Evolutionary conservation across 23 red algal species (phyloP).

Genomic region (Gracilariopsis chorda): DNA sequence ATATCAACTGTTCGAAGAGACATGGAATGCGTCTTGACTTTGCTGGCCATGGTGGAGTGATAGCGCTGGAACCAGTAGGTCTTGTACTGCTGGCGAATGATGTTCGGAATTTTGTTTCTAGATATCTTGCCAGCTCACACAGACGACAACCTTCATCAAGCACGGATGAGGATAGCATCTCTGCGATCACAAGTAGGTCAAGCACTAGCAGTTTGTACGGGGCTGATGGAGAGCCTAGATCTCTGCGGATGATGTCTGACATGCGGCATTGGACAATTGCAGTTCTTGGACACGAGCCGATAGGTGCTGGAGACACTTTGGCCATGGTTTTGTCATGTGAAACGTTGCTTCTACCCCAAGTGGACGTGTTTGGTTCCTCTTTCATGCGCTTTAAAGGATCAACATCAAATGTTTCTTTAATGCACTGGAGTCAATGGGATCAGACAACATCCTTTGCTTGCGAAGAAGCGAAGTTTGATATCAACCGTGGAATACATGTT

Average conservation of each 20-base stretch:
- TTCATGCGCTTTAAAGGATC: slow-evolving; percentile 3
- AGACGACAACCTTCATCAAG: slow-evolving; percentile 1
- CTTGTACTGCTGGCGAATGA: slow-evolving; percentile 41
- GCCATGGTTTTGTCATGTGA: slow-evolving; percentile 45
- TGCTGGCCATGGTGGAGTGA: slow-evolving; percentile 45
- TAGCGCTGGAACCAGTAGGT: slow-evolving; percentile 60
- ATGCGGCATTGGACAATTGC: slow-evolving; percentile 57
- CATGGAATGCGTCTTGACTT: slow-evolving; percentile 56
- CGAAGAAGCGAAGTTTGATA: slow-evolving; percentile 51
- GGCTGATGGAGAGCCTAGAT: slow-evolving; percentile 24
- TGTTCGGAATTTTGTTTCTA: slow-evolving; percentile 12
- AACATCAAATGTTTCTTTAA: slow-evolving; percentile 8
- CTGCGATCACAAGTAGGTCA: background rate
- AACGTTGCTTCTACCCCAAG: slow-evolving; percentile 30
- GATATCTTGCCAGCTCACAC: background rate
- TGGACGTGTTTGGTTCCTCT: slow-evolving; percentile 28
- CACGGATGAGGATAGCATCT: slow-evolving; percentile 4
- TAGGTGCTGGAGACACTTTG: slow-evolving; percentile 59
- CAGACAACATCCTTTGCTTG: slow-evolving; percentile 44
- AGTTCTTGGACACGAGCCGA: slow-evolving; percentile 30
- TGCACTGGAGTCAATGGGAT: slow-evolving; percentile 69
- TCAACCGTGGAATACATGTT: slow-evolving; percentile 10
- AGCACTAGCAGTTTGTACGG: slow-evolving; percentile 36
- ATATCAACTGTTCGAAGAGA: slow-evolving; percentile 59
- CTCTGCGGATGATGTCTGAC: slow-evolving; percentile 35